A percentile compares a stretch with the other conserved stretches of the same genome.
Evolutionary conservation across 1,284 basidiomycete genomes (phyloP).

Genomic region (Tremellales sp.): DNA sequence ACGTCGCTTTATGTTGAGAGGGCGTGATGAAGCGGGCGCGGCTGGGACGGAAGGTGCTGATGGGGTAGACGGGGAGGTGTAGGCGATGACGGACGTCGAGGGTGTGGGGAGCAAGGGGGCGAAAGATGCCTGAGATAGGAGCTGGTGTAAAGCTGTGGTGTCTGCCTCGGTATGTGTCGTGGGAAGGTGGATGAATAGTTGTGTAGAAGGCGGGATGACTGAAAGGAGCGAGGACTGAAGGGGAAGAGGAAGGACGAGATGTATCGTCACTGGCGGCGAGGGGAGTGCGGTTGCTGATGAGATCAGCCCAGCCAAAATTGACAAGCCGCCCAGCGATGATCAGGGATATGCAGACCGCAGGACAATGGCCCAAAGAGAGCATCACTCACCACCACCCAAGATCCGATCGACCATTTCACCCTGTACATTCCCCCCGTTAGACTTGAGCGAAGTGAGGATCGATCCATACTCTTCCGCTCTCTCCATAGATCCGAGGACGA

Average conservation of each 20-base stretch:
- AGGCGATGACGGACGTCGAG: conserved; percentile 25
- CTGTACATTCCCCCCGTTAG: conserved; percentile 21
- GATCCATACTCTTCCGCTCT: conserved; percentile 44
- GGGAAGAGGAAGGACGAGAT: conserved; percentile 46
- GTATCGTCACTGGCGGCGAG: conserved; percentile 32
- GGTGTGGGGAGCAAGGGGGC: conserved; percentile 27
- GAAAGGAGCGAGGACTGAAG: conserved; percentile 35
- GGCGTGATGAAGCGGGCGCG: conserved; percentile 16
- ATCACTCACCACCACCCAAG: conserved; percentile 43
- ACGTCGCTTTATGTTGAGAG: conserved; percentile 38
- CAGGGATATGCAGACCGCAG: too few relatives aligned
- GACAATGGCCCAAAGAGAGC: background rate
- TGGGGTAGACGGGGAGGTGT: conserved; percentile 31
- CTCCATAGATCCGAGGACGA: conserved; percentile 46
- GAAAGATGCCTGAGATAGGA: conserved; percentile 26
- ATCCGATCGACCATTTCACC: conserved; percentile 49
- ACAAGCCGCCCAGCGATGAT: background rate
- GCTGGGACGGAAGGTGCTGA: conserved; percentile 15
- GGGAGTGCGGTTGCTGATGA: conserved; percentile 43
- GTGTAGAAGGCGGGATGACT: conserved; percentile 39
- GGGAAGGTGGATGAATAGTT: conserved; percentile 39
- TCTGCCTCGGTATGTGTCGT: conserved; percentile 12
- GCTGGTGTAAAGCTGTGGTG: conserved; percentile 19
- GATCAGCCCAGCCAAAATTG: background rate
- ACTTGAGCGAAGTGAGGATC: conserved; percentile 32